A percentile compares a stretch with the other conserved stretches of the same genome.
Evolutionary conservation across 441 rosid species (phyloP).

Genomic region (Corymbia citriodora): DNA sequence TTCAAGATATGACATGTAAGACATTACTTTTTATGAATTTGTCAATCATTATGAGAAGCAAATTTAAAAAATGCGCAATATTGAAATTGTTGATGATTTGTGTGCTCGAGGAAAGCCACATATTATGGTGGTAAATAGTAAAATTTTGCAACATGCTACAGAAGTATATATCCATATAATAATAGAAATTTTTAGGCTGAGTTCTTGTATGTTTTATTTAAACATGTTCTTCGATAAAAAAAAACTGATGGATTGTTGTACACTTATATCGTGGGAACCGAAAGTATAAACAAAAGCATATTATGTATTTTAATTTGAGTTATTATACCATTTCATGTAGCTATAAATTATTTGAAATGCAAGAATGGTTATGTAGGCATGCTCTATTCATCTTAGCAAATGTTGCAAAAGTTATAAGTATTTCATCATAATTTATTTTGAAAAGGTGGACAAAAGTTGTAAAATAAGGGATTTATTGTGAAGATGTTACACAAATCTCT

Average conservation of each 20-base stretch:
- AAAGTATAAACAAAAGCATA: accelerated
- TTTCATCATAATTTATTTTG: neutral
- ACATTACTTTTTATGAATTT: neutral
- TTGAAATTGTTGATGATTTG: neutral
- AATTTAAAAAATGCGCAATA: neutral
- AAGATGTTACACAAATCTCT: neutral
- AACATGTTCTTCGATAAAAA: neutral
- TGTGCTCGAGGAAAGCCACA: accelerated
- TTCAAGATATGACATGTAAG: neutral
- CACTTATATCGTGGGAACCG: accelerated
- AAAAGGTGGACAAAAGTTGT: neutral
- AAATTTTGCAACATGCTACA: neutral
- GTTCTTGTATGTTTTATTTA: neutral
- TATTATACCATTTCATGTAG: neutral
- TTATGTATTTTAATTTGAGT: accelerated
- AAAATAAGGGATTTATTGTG: neutral
- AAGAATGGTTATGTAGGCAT: neutral
- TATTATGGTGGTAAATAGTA: neutral
- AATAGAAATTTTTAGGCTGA: accelerated
- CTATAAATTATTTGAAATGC: neutral
- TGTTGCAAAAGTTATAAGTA: neutral
- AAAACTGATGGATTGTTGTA: accelerated
- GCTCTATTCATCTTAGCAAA: neutral
- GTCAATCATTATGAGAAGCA: neutral
- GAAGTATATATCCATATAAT: neutral